Evolutionary conservation across 106 monocot genomes (phyloP).

Genomic region (Dendrobium officinale): DNA sequence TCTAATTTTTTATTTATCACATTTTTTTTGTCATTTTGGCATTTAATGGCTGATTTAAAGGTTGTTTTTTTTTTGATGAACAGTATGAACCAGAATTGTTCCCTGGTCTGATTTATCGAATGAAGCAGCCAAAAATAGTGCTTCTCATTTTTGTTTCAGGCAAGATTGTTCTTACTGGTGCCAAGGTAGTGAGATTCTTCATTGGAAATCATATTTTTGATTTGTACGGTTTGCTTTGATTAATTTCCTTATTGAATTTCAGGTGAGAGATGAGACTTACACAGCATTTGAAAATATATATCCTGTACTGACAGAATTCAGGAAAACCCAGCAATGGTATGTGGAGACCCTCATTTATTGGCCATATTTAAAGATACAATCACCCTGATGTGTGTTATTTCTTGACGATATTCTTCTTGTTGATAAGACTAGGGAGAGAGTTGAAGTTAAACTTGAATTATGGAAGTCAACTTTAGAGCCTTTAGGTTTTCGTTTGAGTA

Average conservation of each 20-base stretch:
- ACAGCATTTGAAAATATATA: constrained; percentile 62
- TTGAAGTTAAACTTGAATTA: too few relatives aligned
- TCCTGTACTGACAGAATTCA: constrained; percentile 50
- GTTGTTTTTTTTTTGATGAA: constrained; percentile 7
- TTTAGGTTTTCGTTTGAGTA: too few relatives aligned
- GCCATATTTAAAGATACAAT: not conserved
- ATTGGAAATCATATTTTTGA: not conserved
- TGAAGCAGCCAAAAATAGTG: constrained; percentile 67
- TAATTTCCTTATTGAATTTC: not conserved
- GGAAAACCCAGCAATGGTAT: constrained; percentile 47
- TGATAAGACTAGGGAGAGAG: too few relatives aligned
- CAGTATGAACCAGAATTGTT: constrained; percentile 79
- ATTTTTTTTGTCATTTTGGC: not conserved
- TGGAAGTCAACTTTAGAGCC: too few relatives aligned
- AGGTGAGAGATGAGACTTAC: constrained; percentile 57
- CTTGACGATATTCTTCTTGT: not conserved
- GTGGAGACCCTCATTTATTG: not conserved
- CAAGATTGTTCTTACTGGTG: constrained; percentile 77
- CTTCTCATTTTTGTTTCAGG: constrained; percentile 70
- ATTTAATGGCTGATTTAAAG: not conserved
- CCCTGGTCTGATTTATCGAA: constrained; percentile 66
- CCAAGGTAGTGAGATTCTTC: constrained; percentile 34
- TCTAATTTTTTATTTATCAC: not conserved
- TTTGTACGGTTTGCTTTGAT: not conserved
- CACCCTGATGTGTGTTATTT: too few relatives aligned